A percentile compares a stretch with the other conserved stretches of the same genome.
Evolutionary conservation across 768 basidiomycete species (phyloP).

Genomic region (Baorangia bicolor): DNA sequence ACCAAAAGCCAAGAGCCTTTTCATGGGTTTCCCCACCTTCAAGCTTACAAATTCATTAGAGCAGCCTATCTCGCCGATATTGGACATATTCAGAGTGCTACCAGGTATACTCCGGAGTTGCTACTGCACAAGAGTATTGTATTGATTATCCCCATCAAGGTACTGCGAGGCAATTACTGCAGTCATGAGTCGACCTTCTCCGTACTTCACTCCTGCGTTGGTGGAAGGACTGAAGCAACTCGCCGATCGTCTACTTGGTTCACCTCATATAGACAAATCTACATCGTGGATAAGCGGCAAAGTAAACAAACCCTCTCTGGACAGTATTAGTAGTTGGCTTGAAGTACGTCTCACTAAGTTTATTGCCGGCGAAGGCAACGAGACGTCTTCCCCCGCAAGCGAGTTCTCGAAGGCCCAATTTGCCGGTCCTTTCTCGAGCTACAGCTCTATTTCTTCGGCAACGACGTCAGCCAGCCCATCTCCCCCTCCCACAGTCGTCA

Average conservation of each 20-base stretch:
- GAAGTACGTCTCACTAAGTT: constrained; percentile 92
- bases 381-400: constrained; percentile 36
- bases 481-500: constrained; percentile 58
- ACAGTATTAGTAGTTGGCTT: constrained; percentile 88
- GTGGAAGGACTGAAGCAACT: constrained; percentile 76
- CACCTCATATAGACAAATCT: constrained; percentile 71
- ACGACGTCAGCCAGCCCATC: constrained; percentile 75
- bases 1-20: constrained; percentile 87
- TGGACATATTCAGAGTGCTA: constrained; percentile 75
- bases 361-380: constrained; percentile 87
- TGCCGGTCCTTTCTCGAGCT: constrained; percentile 88
- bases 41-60: constrained; percentile 82
- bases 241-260: constrained; percentile 72
- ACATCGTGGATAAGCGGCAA: constrained; percentile 88
- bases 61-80: constrained; percentile 77
- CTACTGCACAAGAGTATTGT: background rate
- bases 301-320: constrained; percentile 86
- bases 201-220: constrained; percentile 64
- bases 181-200: constrained; percentile 59
- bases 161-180: constrained; percentile 90
- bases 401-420: constrained; percentile 38
- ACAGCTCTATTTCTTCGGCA: constrained; percentile 85
- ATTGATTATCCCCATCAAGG: constrained; percentile 47
- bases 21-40: constrained; percentile 77
- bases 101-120: constrained; percentile 47